Base-by-base conservation (phyloP, 352 stramenopile species). In the Pythium aristosporum region DNA sequence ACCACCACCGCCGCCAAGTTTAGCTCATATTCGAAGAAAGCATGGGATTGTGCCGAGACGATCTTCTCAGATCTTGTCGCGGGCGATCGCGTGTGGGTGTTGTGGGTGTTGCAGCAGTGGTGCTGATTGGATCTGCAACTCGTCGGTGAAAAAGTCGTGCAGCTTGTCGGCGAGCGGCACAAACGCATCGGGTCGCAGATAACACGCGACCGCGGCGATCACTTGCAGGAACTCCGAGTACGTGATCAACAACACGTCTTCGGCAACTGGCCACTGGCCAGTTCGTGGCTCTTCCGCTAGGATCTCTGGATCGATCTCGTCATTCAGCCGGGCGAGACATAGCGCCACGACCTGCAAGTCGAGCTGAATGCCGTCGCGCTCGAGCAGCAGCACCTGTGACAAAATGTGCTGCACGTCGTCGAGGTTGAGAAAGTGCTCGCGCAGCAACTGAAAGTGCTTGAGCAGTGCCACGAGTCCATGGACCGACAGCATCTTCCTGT, bases 321-420 rank as follows among this genome's bases (percentile, higher is more conserved):
- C 25, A 30, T 57, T 28, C 20, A 60, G 9, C 1, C 48, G 52
- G 2, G 53, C 23, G 4, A 71, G n/a, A 49, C 61, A 71, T 6
- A 32, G 9, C 0, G 59, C 55, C 30, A 69, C 66, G 30, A 44
- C 25, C 1, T 64, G 54, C 25, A 73, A 32, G 36, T 65, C 61
- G 20, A 84, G 70, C 21, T 78, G 78, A 42, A 89, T 73, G 50
- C 73, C 81, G 16, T 87, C 73, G 20, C 78, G 78, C 34, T 89
- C 80, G 20, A 87, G 71, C 50, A 85, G 79, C 6, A 89, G 69
- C 20, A 85, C 77, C 58, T 89, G 74, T 0, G 76, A 73, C 8
- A 89, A 55, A 23, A 91, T 66, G 51, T 89, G 78, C 54, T 87
- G 73, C 12, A 91, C 68, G 30, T 91, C 76, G 28, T 86, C 75